phyloP scores from a whole-genome alignment of 257 asterid species.

The Solanum chmielewskii region DNA sequence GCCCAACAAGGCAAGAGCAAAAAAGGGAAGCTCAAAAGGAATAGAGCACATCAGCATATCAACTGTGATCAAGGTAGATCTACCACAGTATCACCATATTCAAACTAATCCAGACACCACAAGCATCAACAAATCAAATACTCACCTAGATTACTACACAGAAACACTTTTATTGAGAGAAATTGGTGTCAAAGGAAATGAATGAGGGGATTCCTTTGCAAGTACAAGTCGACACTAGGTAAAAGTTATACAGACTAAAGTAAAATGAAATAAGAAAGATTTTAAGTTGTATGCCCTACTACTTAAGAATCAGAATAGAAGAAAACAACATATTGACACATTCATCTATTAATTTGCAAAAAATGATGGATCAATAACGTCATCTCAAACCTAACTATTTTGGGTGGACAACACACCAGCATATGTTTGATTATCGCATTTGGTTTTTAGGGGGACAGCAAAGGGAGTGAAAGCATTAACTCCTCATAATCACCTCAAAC shows the following conservation, averaged over 20 bases:
- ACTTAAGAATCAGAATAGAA: background rate
- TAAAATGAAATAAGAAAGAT: background rate
- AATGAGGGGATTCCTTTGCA: background rate
- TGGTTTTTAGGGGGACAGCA: background rate
- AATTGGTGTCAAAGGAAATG: background rate
- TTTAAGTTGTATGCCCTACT: background rate
- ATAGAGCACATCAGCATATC: background rate
- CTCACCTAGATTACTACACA: background rate
- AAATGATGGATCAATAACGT: background rate
- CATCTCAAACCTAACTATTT: background rate
- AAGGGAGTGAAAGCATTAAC: background rate
- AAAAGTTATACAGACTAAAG: background rate
- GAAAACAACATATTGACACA: background rate
- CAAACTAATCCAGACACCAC: background rate
- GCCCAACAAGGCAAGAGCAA: background rate
- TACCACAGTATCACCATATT: background rate
- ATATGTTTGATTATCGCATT: background rate
- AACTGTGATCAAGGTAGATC: background rate
- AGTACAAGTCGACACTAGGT: background rate
- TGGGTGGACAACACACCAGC: background rate
- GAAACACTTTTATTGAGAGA: background rate
- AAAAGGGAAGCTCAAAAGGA: background rate
- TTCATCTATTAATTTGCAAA: background rate
- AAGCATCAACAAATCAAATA: background rate
- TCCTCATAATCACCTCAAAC: conserved; percentile 56